Percentiles rank a stretch among this genome's conserved stretches.
Conservation (phyloP, 257 asterid species). For the Solanum chiquidenum region DNA sequence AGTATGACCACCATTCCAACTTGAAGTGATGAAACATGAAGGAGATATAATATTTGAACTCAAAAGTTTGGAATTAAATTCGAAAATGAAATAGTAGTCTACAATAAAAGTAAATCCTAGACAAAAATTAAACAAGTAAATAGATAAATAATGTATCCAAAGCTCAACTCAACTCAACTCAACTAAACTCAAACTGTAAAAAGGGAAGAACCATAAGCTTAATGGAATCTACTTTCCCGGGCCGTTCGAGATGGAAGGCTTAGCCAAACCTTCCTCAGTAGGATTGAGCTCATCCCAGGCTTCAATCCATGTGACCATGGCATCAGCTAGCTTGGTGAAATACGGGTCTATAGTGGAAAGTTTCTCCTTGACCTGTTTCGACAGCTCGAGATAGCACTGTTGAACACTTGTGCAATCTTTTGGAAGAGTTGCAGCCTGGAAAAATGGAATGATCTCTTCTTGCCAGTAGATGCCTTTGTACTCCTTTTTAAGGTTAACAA, state of each 20-base stretch:
- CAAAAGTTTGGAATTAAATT: neutral
- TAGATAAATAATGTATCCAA: neutral
- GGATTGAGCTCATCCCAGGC: conserved; percentile 18
- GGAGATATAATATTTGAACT: neutral
- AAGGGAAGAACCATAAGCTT: neutral
- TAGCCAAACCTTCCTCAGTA: neutral
- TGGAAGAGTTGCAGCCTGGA: conserved; percentile 4
- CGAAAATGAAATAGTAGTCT: neutral
- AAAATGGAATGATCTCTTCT: conserved; percentile 14
- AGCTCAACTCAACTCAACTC: neutral
- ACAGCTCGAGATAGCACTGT: conserved; percentile 7
- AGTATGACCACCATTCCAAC: neutral
- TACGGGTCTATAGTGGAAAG: conserved; percentile 6
- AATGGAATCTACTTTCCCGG: neutral
- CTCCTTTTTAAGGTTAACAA: conserved; percentile 10
- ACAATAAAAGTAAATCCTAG: neutral
- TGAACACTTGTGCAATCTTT: conserved; percentile 10
- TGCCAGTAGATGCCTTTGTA: conserved; percentile 13
- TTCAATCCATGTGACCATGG: conserved; percentile 13
- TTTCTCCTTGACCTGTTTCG: conserved; percentile 10
- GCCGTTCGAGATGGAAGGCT: neutral
- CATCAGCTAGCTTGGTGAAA: conserved; percentile 7
- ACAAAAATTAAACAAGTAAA: neutral
- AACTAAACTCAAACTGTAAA: neutral
- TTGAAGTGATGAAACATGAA: neutral